A percentile compares a stretch with the other conserved stretches of the same genome.
Evolutionary conservation across 2,329 filamentous ascomycete genomes (phyloP).

Genomic region (Davidsoniella australis): DNA sequence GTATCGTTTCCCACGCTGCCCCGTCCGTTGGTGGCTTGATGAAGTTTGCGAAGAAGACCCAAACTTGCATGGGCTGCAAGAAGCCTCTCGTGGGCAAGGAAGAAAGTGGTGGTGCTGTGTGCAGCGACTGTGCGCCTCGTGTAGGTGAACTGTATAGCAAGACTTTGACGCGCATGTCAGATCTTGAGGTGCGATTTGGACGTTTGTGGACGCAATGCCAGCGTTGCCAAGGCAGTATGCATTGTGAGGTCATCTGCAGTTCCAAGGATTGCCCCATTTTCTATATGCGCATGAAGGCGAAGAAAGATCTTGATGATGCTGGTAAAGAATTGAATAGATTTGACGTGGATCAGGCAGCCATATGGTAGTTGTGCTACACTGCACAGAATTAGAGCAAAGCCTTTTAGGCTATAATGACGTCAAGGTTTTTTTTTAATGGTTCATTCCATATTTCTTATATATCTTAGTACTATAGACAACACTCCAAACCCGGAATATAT

Average conservation of each 20-base stretch:
- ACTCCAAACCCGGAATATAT: too few relatives aligned
- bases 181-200: constrained; percentile 83
- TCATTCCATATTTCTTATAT: neutral
- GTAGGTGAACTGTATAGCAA: constrained; percentile 89
- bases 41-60: constrained; percentile 96
- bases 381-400: too few relatives aligned
- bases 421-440: too few relatives aligned
- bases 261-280: constrained; percentile 97
- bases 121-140: constrained; percentile 65
- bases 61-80: constrained; percentile 98
- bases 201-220: constrained; percentile 97
- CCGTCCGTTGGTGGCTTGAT: constrained; percentile 85
- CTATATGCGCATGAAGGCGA: constrained; percentile 99
- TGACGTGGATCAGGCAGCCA: constrained; percentile 63
- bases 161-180: constrained; percentile 71
- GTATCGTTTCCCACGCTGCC: constrained; percentile 82
- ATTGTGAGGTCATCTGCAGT: constrained; percentile 95
- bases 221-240: constrained; percentile 91
- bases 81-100: constrained; percentile 71
- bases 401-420: too few relatives aligned
- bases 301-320: constrained; percentile 94
- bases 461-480: too few relatives aligned
- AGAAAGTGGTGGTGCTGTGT: constrained; percentile 74
- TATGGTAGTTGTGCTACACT: constrained; percentile 24
- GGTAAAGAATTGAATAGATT: constrained; percentile 82